Evolutionary conservation across 352 stramenopile species (phyloP).

Genomic region (Globisporangium orthogonon): DNA sequence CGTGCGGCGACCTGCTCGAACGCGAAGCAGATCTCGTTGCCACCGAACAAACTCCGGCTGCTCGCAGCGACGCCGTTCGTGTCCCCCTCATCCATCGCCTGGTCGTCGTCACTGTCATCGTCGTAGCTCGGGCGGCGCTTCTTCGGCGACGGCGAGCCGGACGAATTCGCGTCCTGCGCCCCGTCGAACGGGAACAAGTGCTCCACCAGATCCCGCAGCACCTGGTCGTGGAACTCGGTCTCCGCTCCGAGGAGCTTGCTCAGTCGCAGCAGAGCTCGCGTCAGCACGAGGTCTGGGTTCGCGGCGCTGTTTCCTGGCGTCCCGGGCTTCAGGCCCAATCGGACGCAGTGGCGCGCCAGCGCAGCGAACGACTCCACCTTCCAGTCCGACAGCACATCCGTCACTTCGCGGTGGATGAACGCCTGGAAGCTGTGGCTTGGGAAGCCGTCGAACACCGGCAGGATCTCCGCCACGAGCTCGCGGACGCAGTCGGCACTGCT

Average conservation of each 20-base stretch:
- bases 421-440: constrained; percentile 51
- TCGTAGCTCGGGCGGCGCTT: constrained; percentile 18
- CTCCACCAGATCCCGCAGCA: constrained; percentile 51
- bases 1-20: constrained; percentile 51
- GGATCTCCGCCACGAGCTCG: constrained; percentile 44
- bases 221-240: constrained; percentile 37
- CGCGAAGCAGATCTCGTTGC: constrained; percentile 48
- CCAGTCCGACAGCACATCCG: constrained; percentile 45
- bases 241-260: constrained; percentile 52
- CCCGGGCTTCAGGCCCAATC: constrained; percentile 23
- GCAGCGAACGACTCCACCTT: constrained; percentile 68
- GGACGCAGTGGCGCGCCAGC: constrained; percentile 55
- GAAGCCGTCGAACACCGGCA: constrained; percentile 63
- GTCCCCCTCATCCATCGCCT: constrained; percentile 24
- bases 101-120: constrained; percentile 20
- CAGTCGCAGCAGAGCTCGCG: constrained; percentile 43
- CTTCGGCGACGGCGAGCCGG: constrained; percentile 17
- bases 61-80: constrained; percentile 3
- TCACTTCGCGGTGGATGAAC: constrained; percentile 54
- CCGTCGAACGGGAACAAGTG: constrained; percentile 48
- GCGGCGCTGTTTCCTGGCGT: constrained; percentile 5
- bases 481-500: constrained; percentile 34
- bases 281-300: constrained; percentile 38
- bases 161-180: constrained; percentile 14
- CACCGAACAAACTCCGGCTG: constrained; percentile 30